Base-by-base conservation (phyloP, 2,329 filamentous ascomycete species). In the Colletotrichum aenigma region DNA sequence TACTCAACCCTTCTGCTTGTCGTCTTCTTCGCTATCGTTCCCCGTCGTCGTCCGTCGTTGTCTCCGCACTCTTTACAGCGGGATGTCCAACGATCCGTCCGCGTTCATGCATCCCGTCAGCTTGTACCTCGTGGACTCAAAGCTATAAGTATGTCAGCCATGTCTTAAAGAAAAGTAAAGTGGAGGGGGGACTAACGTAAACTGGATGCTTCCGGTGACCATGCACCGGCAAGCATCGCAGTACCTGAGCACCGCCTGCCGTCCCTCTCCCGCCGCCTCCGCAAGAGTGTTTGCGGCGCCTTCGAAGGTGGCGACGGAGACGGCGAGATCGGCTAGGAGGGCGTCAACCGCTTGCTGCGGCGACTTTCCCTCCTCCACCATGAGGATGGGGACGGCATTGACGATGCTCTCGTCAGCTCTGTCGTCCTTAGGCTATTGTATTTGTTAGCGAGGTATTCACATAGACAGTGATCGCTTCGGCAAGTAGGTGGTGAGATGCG, bases 21-120 rank as follows among this genome's bases (percentile, higher is more conserved):
- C 10, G 43, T 48, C 12, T 6, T 52, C 43, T 52, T 52, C 43
- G 43, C 43, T 52, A 21, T 52, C n/a, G n/a, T 52, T 8, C n/a
- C n/a, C 43, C 6, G 6, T 21, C 43, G n/a, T 52, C 43, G 18
- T 38, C 64, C 8, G n/a, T 21, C 24, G 34, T n/a, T 26, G 4
- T 52, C 21, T 52, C 18, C 30, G 26, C 24, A n/a, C 7, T 10
- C 16, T 8, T 38, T 78, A 84, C 15, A 84, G 78, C 48, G 78
- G 73, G 68, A 85, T 82, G 30, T 79, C 78, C 73, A 85, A 75
- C n/a, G 81, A 82, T 13, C 83, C 83, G 36, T 85, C 82, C 38
- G 81, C 72, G 56, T 79, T 79, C 32, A 82, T 68, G 60, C 82
- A 80, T 56, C 81, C 79, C 5, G 75, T 77, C 21, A 85, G 71